Base-by-base conservation (phyloP, 2,329 filamentous ascomycete genomes). In the Helotiales sp. region DNA sequence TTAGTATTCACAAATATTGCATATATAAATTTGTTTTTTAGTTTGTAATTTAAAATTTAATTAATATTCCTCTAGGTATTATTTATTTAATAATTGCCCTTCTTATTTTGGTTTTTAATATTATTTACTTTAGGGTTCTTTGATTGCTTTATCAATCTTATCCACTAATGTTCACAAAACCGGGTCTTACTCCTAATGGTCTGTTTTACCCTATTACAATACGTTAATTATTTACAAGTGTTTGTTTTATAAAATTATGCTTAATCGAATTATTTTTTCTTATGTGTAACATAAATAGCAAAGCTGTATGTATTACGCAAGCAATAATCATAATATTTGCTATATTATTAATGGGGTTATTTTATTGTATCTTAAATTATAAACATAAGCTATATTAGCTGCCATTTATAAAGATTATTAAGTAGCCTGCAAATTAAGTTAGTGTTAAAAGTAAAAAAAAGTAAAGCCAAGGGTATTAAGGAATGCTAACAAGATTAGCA, bases 101-200 rank as follows among this genome's bases (percentile, higher is more conserved):
- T 47, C 60, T 47, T 47, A 54, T 54, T 32, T 8, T 54, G 17
- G 50, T 54, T 15, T 54, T 54, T 54, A 32, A 15, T 20, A 54
- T 54, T n/a, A 34, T 32, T 2, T 54, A 54, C 50, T 54, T 54
- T 34, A 7, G 50, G 17, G 50, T 34, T 54, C 50, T 54, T 54
- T 54, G 6, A 28, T 34, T 54, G 17, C 50, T 54, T 15, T 54
- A 20, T 34, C 28, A 28, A 34, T 59, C 32, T 11, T 59, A 71
- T 50, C 72, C 70, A 50, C 34, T 69, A 26, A 40, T 71, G 17
- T 67, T 71, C 34, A 66, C 65, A 55, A 93, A 64, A 95, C 96
- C 78, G 88, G 89, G 50, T 32, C 50, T 54, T 61, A 61, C 67
- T 34, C 58, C 62, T 70, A 50, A 63, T 59, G 37, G 63, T 66